phyloP scores from a whole-genome alignment of 441 rosid genomes.

The Mallotus japonicus region DNA sequence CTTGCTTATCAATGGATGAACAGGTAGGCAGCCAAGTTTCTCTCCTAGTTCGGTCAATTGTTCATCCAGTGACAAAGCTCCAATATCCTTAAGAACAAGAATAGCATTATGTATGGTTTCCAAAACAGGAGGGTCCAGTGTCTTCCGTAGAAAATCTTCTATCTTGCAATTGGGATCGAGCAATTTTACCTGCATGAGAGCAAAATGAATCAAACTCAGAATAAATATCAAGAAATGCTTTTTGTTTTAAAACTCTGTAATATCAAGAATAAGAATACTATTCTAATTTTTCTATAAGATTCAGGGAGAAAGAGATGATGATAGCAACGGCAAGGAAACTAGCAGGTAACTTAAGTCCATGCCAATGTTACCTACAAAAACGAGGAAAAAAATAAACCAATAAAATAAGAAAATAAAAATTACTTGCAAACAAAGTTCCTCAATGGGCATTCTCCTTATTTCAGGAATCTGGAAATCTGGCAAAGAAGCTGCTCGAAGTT shows the following conservation, averaged over 20 bases:
- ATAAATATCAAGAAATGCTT: neutral
- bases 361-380: neutral
- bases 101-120: slow-evolving; percentile 74
- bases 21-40: slow-evolving; percentile 81
- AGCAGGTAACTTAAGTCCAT: neutral
- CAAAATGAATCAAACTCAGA: neutral
- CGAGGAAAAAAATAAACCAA: neutral
- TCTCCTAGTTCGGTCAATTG: slow-evolving; percentile 88
- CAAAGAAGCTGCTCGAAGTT: slow-evolving; percentile 71
- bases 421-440: slow-evolving; percentile 97
- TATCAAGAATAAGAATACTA: too few species aligned
- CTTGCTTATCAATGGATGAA: slow-evolving; percentile 91
- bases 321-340: too few species aligned
- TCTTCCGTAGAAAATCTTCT: slow-evolving; percentile 67
- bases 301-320: neutral
- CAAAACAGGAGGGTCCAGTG: slow-evolving; percentile 88
- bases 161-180: slow-evolving; percentile 72
- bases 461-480: slow-evolving; percentile 91
- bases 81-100: slow-evolving; percentile 75
- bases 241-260: neutral
- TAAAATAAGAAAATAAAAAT: slow-evolving; percentile 3
- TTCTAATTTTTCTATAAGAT: neutral
- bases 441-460: slow-evolving; percentile 89
- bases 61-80: slow-evolving; percentile 79
- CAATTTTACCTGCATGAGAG: slow-evolving; percentile 67